Evolutionary conservation across 139 green algal species (phyloP).

Genomic region (Chlorella sp.): DNA sequence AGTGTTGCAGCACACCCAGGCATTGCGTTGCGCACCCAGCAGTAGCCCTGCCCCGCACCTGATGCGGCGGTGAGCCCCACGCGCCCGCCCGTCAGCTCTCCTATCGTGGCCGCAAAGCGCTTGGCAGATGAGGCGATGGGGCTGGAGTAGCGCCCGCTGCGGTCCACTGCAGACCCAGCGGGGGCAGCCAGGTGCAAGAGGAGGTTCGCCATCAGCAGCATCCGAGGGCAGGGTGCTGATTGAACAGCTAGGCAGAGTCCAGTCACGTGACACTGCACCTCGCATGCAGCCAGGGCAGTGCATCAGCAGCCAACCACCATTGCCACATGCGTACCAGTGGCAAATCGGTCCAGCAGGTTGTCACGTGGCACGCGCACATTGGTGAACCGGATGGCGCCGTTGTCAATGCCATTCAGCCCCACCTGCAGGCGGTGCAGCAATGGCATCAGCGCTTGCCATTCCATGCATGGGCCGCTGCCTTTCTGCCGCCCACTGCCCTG

Average conservation of each 20-base stretch:
- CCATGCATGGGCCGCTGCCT: too few relatives aligned
- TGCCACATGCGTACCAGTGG: constrained; percentile 40
- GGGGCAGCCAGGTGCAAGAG: not conserved
- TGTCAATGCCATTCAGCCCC: constrained; percentile 93
- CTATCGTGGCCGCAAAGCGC: constrained; percentile 85
- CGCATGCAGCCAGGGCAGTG: too few relatives aligned
- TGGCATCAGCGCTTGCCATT: too few relatives aligned
- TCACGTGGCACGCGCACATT: constrained; percentile 76
- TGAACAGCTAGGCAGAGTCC: too few relatives aligned
- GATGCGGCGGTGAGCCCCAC: constrained; percentile 78
- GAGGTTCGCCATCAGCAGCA: not conserved
- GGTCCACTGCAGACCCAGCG: constrained; percentile 61
- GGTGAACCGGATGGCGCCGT: constrained; percentile 89
- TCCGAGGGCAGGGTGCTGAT: too few relatives aligned
- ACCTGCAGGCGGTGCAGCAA: too few relatives aligned
- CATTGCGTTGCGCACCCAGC: too few relatives aligned
- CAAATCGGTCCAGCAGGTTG: constrained; percentile 87
- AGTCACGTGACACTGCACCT: not conserved
- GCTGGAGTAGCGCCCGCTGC: constrained; percentile 76
- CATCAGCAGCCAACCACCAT: too few relatives aligned
- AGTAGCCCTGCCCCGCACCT: not conserved
- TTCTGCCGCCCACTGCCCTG: too few relatives aligned
- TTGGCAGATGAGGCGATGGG: constrained; percentile 67
- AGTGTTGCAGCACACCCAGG: too few relatives aligned
- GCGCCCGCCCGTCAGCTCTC: constrained; percentile 87